Conservation (phyloP, 208 protist species). For the Trichomonas gallinae region DNA sequence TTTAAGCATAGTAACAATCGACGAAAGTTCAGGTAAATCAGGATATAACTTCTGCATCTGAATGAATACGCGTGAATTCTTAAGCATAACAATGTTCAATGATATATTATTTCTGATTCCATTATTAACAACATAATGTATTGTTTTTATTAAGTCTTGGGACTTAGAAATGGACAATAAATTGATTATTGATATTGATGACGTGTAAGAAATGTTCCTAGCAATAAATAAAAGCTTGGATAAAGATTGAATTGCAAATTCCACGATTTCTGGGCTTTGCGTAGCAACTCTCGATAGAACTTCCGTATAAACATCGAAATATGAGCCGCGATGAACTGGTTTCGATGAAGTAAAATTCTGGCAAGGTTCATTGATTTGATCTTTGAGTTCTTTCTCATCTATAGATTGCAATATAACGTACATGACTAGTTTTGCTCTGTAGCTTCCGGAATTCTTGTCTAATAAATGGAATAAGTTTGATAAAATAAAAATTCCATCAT, state of each 20-base stretch:
- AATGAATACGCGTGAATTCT: background rate
- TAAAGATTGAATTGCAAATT: background rate
- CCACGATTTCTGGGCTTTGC: background rate
- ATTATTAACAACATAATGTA: background rate
- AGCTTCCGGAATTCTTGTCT: background rate
- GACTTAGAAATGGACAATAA: background rate
- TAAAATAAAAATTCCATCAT: background rate
- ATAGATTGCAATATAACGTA: background rate
- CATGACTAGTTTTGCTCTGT: background rate
- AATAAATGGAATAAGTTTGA: background rate
- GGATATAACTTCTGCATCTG: background rate
- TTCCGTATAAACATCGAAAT: background rate
- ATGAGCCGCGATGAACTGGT: background rate
- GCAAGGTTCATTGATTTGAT: background rate
- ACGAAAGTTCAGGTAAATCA: background rate
- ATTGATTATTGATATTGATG: background rate
- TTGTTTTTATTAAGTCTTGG: background rate
- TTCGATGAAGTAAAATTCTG: background rate
- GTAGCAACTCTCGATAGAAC: background rate
- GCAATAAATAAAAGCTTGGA: background rate
- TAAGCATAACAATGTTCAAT: background rate
- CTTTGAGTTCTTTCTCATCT: background rate
- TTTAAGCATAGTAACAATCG: background rate
- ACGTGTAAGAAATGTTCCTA: background rate
- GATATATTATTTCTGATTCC: background rate